A percentile compares a stretch with the other conserved stretches of the same genome.
phyloP scores from a whole-genome alignment of 2,329 filamentous ascomycete species.

The Cercospora zeina region DNA sequence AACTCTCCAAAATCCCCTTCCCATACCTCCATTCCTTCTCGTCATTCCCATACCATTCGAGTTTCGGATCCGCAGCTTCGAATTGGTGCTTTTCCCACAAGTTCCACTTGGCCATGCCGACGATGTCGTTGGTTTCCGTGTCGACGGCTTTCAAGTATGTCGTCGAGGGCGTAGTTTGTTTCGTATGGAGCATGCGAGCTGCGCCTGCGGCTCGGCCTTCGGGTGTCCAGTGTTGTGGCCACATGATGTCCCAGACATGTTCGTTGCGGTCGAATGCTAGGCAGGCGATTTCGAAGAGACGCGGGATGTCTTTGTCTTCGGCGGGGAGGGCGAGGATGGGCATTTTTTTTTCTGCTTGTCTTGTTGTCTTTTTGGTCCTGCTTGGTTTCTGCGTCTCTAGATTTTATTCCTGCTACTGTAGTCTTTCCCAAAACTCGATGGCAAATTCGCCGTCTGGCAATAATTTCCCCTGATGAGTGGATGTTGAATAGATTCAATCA shows the following conservation, averaged over 20 bases:
- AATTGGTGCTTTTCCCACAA: slow-evolving; percentile 31
- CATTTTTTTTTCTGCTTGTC: slow-evolving; percentile 3
- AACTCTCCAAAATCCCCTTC: slow-evolving; percentile 27
- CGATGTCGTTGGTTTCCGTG: slow-evolving; percentile 30
- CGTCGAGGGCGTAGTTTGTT: slow-evolving; percentile 30
- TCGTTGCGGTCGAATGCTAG: slow-evolving; percentile 36
- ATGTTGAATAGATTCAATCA: no score
- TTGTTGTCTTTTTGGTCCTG: not conserved
- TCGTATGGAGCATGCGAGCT: slow-evolving; percentile 30
- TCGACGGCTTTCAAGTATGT: slow-evolving; percentile 39
- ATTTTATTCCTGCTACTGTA: no score
- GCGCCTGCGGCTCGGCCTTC: slow-evolving; percentile 31
- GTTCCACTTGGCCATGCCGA: slow-evolving; percentile 41
- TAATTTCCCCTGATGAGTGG: no score
- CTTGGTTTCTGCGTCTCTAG: not conserved
- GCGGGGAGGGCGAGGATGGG: slow-evolving; percentile 23
- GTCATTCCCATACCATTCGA: slow-evolving; percentile 5
- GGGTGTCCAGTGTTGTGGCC: slow-evolving; percentile 33
- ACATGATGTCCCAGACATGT: slow-evolving; percentile 35
- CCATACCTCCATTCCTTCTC: slow-evolving; percentile 30
- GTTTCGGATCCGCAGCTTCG: slow-evolving; percentile 8
- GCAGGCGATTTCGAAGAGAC: slow-evolving; percentile 37
- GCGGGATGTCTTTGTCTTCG: slow-evolving; percentile 36
- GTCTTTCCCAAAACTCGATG: no score
- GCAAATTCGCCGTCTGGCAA: no score